Evolutionary conservation across 352 stramenopile genomes (phyloP), one percentile per base, ranked within the genome.

Genomic region (Globisporangium mamillatum): DNA sequence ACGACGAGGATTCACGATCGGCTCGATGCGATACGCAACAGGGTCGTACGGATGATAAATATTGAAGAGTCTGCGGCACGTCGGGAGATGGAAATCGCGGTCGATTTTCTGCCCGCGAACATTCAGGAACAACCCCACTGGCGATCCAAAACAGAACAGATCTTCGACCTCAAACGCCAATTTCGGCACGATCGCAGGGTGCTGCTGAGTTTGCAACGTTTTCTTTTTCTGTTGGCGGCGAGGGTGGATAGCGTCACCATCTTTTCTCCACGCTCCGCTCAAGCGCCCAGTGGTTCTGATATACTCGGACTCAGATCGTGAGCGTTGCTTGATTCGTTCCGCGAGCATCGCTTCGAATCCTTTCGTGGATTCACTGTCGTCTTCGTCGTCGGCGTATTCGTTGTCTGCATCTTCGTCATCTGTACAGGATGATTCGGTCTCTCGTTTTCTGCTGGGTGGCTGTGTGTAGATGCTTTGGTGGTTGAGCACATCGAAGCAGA

Each of bases 11-110:
- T 97, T 93, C 61, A 98, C 69, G n/a, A 98, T 87, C 25, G 95
- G 95, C 76, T 99, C 95, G 68, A 99, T 97, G 56, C 95, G 86
- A 75, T 99, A 99, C 36, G 94, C 92, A 3, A 99, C 93, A 2
- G 94, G 93, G 80, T 99, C 95, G 75, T 92, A 96, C 57, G 93
- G 93, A 73, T 98, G 92, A 70, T 98, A 98, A 41, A 99, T 97
- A 73, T 99, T 99, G 76, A 97, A 98, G 24, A 98, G 64, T 22
- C 83, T 79, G 14, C 72, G 73, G 70, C 90, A 97, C 8, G 88
- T 94, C 36, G 87, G 86, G 16, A 98, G 76, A 46, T 68, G 71
- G 60, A 95, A 97, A 34, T 82, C 66, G 1, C 73, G 75, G 41
- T 84, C 81, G 24, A 94, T 77, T 68, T 81, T 84, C 66, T 97